Percentiles rank a stretch among this genome's conserved stretches.
These are phyloP conservation scores for Colletotrichum lindemuthianum DNA, from an alignment of 2,329 filamentous ascomycete genomes.

Conservation along the genomic window DNA sequence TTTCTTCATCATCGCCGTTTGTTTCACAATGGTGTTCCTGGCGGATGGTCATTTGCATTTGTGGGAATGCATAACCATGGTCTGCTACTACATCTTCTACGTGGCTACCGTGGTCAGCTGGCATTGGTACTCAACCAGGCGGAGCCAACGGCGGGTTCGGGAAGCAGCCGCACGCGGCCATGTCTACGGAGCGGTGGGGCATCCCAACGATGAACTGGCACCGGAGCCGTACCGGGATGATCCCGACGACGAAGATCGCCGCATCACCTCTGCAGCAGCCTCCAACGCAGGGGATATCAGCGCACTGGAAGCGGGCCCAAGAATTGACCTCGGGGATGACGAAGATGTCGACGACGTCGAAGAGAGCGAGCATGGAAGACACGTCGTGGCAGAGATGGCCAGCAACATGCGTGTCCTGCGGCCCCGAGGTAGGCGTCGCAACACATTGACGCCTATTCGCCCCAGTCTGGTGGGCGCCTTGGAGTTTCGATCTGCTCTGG, in stretches of 20 bases:
- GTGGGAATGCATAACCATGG: constrained; percentile 93
- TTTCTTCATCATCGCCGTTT: constrained; percentile 89
- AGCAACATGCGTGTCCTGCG: constrained; percentile 92
- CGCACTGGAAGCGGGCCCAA: constrained; percentile 55
- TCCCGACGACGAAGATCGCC: constrained; percentile 54
- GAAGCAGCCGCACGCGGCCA: constrained; percentile 80
- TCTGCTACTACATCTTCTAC: constrained; percentile 90
- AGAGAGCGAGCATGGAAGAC: constrained; percentile 66
- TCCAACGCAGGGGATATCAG: constrained; percentile 49
- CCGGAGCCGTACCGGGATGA: constrained; percentile 72
- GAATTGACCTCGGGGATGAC: constrained; percentile 58
- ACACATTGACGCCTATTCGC: constrained; percentile 85
- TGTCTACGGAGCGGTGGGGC: constrained; percentile 68
- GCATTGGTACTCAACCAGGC: constrained; percentile 84
- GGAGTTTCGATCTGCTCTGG: constrained; percentile 90
- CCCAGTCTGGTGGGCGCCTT: constrained; percentile 93
- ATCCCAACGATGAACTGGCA: constrained; percentile 62
- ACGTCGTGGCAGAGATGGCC: constrained; percentile 83
- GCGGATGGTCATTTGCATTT: constrained; percentile 84
- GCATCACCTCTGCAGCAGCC: constrained; percentile 33
- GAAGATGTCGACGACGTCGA: constrained; percentile 55
- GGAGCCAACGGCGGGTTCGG: constrained; percentile 68
- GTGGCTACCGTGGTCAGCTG: constrained; percentile 87
- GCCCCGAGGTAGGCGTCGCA: constrained; percentile 71
- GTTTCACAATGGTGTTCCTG: constrained; percentile 88